Conservation (phyloP, 1,284 basidiomycete genomes). For the Gomphus bonarii region DNA sequence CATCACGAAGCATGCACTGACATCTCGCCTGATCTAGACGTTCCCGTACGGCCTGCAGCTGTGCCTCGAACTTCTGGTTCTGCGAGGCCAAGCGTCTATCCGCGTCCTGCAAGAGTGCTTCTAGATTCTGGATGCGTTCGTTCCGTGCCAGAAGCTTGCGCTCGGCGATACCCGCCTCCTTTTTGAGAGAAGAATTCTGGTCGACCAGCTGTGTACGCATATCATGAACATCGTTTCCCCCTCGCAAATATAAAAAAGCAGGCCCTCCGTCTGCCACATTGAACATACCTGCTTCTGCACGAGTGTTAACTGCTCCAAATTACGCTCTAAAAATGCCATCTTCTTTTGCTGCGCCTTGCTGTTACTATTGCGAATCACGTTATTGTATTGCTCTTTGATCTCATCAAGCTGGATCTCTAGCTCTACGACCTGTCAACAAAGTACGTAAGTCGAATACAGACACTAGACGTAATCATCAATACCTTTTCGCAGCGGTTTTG, state of each 20-base stretch:
- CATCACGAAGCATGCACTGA: slow-evolving; percentile 41
- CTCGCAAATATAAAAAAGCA: neutral
- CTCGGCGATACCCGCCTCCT: slow-evolving; percentile 95
- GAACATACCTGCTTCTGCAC: slow-evolving; percentile 88
- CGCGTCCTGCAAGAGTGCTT: slow-evolving; percentile 85
- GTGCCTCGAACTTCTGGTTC: slow-evolving; percentile 93
- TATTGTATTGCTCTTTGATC: slow-evolving; percentile 98
- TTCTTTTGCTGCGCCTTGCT: slow-evolving; percentile 98
- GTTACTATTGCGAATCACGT: slow-evolving; percentile 95
- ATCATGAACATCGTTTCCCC: neutral
- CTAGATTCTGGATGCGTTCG: slow-evolving; percentile 94
- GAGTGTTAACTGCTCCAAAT: slow-evolving; percentile 89
- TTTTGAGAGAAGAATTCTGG: slow-evolving; percentile 96
- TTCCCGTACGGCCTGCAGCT: slow-evolving; percentile 86
- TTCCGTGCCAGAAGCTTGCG: slow-evolving; percentile 93
- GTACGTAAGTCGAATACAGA: slow-evolving; percentile 7
- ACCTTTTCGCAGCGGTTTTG: slow-evolving; percentile 99
- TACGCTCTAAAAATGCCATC: slow-evolving; percentile 97
- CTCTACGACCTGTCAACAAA: slow-evolving; percentile 76
- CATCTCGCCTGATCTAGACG: slow-evolving; percentile 87
- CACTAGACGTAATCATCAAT: slow-evolving; percentile 13
- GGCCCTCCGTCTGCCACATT: neutral
- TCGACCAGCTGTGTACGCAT: slow-evolving; percentile 72
- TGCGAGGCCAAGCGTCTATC: slow-evolving; percentile 85
- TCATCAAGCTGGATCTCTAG: slow-evolving; percentile 99